phyloP scores from a whole-genome alignment of 1,284 basidiomycete genomes.

The Trichosporon coremiiforme region DNA sequence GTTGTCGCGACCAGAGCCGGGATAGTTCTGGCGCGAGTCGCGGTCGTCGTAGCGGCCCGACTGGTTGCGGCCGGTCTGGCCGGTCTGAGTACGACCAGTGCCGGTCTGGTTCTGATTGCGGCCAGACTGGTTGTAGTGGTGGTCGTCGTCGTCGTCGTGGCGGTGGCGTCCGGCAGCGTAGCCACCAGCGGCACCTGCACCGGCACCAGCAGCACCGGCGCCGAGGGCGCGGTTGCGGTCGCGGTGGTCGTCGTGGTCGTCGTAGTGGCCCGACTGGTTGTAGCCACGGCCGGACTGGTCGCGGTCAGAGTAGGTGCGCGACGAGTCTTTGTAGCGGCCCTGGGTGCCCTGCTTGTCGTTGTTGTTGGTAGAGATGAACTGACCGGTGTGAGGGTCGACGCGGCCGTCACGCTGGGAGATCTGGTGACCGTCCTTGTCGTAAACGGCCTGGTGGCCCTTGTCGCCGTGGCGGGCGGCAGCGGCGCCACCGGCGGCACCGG shows the following conservation, averaged over 20 bases:
- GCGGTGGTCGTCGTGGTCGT: conserved; percentile 7
- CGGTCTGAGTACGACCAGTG: no score
- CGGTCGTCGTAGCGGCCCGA: background rate
- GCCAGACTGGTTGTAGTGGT: background rate
- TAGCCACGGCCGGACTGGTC: no score
- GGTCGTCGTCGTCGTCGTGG: background rate
- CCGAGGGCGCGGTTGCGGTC: conserved; percentile 9
- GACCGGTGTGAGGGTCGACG: conserved; percentile 13
- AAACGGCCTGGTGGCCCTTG: conserved; percentile 13
- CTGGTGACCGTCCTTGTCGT: conserved; percentile 5
- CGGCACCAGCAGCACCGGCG: background rate
- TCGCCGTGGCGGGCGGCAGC: conserved; percentile 16
- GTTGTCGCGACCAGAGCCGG: conserved; percentile 4
- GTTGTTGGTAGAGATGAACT: background rate
- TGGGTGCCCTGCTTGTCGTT: background rate
- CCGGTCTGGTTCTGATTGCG: no score
- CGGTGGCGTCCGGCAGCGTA: background rate
- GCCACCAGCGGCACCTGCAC: background rate
- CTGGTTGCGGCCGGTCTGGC: background rate
- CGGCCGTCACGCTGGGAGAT: conserved; percentile 13
- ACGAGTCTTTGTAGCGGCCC: no score
- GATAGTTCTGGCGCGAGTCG: conserved; percentile 11
- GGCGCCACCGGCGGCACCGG: background rate
- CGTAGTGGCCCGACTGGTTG: conserved; percentile 13
- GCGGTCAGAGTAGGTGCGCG: no score